Evolutionary conservation across 2,329 filamentous ascomycete genomes (phyloP), one percentile per base, ranked within the genome.

Genomic region (Phyllosticta paracitricarpa): DNA sequence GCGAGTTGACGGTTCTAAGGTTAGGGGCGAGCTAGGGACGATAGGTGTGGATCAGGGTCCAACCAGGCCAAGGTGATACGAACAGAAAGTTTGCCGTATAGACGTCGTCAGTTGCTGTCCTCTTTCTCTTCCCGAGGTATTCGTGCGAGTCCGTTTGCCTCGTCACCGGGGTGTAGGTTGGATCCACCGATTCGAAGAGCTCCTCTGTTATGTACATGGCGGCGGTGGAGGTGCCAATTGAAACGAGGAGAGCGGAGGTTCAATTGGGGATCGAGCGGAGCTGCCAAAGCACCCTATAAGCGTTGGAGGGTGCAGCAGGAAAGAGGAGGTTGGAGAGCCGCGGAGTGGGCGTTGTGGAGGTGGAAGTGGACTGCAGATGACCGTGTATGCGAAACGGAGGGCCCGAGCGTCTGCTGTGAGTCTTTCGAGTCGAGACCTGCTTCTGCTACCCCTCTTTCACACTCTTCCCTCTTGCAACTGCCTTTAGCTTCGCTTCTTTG

Each of bases 181-280:
- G 33, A 26, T 57, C 59, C 40, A 48, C 48, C 10, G 54, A 35
- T 51, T 57, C 51, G 54, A 61, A 61, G 51, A 61, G 55, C 30
- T 61, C 59, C 54, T 61, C 59, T 10, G 59, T 61, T 22, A 61
- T 48, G 54, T 61, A 61, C 59, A 61, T 61, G 26, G 24, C 56
- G 33, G 22, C 12, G 26, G 9, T n/a, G n/a, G 14, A 9, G 19
- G 10, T 25, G 51, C 30, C 53, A 17, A 6, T n/a, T 28, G 54
- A 5, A 54, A n/a, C 54, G 54, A 26, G 8, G 48, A 25, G 22
- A 26, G 48, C 54, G 57, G 56, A 24, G 25, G 53, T 4, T 25
- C 12, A 54, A 10, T 57, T n/a, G 52, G 28, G 25, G 48, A 61
- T 54, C n/a, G 51, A 57, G 26, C 54, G 54, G 33, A 35, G 54